These are phyloP conservation scores for Akanthomyces lecanii DNA, from an alignment of 2,329 filamentous ascomycete species.

Conservation along the genomic window DNA sequence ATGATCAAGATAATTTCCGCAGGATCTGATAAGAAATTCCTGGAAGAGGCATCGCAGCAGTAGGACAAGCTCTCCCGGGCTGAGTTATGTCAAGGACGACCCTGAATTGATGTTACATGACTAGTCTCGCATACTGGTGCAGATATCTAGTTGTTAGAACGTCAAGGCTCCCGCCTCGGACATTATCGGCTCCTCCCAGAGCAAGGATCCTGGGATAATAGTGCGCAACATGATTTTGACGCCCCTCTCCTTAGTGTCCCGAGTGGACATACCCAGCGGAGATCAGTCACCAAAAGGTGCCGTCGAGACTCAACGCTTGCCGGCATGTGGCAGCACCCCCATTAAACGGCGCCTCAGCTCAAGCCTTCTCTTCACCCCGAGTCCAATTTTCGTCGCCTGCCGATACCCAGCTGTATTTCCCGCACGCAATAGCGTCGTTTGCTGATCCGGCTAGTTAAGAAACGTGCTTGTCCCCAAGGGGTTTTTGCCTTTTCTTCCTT, in stretches of 20 bases:
- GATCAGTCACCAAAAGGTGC: not conserved
- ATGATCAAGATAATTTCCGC: slow-evolving; percentile 19
- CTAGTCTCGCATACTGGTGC: not conserved
- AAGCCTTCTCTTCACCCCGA: not conserved
- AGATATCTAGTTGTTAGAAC: no score
- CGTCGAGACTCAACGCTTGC: not conserved
- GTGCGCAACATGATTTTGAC: not conserved
- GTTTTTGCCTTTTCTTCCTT: not conserved
- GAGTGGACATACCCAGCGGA: slow-evolving; percentile 10
- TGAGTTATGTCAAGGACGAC: not conserved
- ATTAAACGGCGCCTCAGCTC: slow-evolving; percentile 6
- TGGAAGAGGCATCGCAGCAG: not conserved
- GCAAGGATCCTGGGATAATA: not conserved
- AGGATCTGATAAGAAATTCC: slow-evolving; percentile 17
- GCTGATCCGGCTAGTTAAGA: not conserved
- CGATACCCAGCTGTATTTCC: not conserved
- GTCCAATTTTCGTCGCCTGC: not conserved
- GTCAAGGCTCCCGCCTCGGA: not conserved
- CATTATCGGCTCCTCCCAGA: slow-evolving; percentile 6
- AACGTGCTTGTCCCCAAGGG: not conserved
- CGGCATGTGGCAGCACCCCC: slow-evolving; percentile 1
- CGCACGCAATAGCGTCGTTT: slow-evolving; percentile 2
- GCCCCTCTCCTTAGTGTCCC: not conserved
- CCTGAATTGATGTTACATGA: no score
- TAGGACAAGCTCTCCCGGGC: not conserved